A percentile compares a stretch with the other conserved stretches of the same genome.
These are phyloP conservation scores for Pseudonectria foliicola DNA, from an alignment of 2,329 filamentous ascomycete genomes.

Conservation along the genomic window DNA sequence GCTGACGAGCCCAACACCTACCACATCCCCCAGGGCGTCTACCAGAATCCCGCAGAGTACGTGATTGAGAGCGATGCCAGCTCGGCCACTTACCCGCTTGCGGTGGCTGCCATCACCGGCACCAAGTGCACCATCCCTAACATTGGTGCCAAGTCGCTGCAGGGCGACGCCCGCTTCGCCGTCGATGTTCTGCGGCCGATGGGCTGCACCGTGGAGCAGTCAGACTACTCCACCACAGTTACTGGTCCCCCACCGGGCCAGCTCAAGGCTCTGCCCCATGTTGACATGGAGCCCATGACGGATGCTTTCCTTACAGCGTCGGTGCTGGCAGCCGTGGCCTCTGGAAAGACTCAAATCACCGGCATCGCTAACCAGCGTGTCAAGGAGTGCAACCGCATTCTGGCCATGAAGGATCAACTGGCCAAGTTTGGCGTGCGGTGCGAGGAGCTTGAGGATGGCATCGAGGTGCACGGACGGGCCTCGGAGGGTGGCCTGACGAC, in stretches of 20 bases:
- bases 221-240: conserved; percentile 79
- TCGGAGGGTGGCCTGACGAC: conserved; percentile 39
- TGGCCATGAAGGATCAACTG: conserved; percentile 90
- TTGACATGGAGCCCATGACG: conserved; percentile 99
- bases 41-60: conserved; percentile 79
- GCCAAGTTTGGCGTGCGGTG: conserved; percentile 88
- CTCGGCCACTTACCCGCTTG: conserved; percentile 91
- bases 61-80: conserved; percentile 95
- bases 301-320: conserved; percentile 96
- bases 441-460: conserved; percentile 88
- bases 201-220: conserved; percentile 87
- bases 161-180: conserved; percentile 92
- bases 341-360: conserved; percentile 74
- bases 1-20: conserved; percentile 81
- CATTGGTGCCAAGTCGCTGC: conserved; percentile 84
- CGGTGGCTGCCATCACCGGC: conserved; percentile 89
- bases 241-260: conserved; percentile 73
- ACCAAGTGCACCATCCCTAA: conserved; percentile 95
- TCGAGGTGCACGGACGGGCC: conserved; percentile 57
- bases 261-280: conserved; percentile 67
- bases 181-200: conserved; percentile 84
- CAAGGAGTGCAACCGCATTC: conserved; percentile 95
- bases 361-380: conserved; percentile 97
- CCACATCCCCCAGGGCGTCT: conserved; percentile 78
- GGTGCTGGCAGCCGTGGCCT: conserved; percentile 82